Evolutionary conservation across 2,329 filamentous ascomycete genomes (phyloP).

Genomic region (Hymenotorrendiella dingleyae): DNA sequence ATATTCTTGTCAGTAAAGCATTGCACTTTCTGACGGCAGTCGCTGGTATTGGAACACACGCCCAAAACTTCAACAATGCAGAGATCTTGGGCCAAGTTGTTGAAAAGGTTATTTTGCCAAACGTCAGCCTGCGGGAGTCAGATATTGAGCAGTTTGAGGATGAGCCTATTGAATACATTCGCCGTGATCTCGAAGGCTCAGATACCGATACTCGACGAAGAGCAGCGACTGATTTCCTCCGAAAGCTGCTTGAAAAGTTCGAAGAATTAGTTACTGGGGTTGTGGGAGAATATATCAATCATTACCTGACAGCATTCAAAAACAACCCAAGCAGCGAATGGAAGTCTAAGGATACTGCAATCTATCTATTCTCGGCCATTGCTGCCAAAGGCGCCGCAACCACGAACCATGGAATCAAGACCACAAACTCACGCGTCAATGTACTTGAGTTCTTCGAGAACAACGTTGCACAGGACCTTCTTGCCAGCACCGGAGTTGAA

Average conservation of each 20-base stretch:
- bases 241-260: conserved; percentile 83
- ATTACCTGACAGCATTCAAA: conserved; percentile 71
- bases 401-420: conserved; percentile 82
- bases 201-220: conserved; percentile 89
- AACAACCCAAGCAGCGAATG: conserved; percentile 67
- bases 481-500: conserved; percentile 62
- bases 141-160: conserved; percentile 97
- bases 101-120: conserved; percentile 92
- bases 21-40: conserved; percentile 92
- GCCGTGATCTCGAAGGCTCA: conserved; percentile 89
- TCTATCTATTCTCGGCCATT: conserved; percentile 91
- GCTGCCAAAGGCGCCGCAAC: conserved; percentile 88
- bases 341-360: conserved; percentile 97
- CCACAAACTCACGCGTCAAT: conserved; percentile 79
- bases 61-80: conserved; percentile 78
- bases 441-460: conserved; percentile 94
- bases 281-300: conserved; percentile 80
- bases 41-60: conserved; percentile 70
- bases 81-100: conserved; percentile 78
- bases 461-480: conserved; percentile 82
- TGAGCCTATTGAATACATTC: conserved; percentile 97
- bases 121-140: conserved; percentile 84
- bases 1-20: conserved; percentile 88
- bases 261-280: conserved; percentile 78
- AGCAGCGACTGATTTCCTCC: conserved; percentile 90